Conservation (phyloP, 345 rosid genomes). For the Carallia brachiata region DNA sequence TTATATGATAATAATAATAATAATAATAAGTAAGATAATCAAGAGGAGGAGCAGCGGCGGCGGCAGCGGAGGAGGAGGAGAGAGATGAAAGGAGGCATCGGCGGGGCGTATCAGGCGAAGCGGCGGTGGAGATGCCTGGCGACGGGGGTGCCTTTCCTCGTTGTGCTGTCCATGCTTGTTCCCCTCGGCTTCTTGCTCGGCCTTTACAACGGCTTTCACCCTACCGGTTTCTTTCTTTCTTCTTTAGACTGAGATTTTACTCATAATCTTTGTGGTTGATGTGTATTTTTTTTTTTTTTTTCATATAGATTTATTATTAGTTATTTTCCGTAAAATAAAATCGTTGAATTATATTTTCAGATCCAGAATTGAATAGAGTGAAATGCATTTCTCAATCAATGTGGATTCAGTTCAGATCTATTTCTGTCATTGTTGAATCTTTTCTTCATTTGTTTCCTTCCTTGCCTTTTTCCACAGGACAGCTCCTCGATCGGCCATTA, state of each 20-base stretch:
- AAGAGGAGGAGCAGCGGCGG: slow-evolving; percentile 24
- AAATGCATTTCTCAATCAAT: neutral
- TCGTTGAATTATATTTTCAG: neutral
- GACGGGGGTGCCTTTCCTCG: slow-evolving; percentile 72
- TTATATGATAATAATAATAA: no score
- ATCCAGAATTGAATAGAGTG: slow-evolving; percentile 1
- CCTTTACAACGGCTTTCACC: slow-evolving; percentile 76
- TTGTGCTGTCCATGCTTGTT: slow-evolving; percentile 87
- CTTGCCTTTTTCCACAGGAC: slow-evolving; percentile 41
- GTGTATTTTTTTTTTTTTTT: neutral
- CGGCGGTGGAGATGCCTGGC: slow-evolving; percentile 77
- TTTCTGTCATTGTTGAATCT: neutral
- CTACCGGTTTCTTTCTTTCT: slow-evolving; percentile 26
- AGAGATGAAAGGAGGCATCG: slow-evolving; percentile 42
- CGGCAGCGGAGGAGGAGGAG: slow-evolving; percentile 27
- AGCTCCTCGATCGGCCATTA: slow-evolving; percentile 41
- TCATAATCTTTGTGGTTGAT: neutral
- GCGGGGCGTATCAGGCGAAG: slow-evolving; percentile 43
- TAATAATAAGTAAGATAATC: slow-evolving; percentile 20
- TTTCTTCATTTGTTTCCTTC: neutral
- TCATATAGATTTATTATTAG: neutral
- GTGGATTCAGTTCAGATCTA: slow-evolving; percentile 2
- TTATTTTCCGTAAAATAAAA: no score
- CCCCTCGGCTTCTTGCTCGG: slow-evolving; percentile 90
- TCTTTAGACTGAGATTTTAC: slow-evolving; percentile 34